Base-by-base conservation (phyloP, 192 early-diverging fungal genomes). In the Coemansia erecta region DNA sequence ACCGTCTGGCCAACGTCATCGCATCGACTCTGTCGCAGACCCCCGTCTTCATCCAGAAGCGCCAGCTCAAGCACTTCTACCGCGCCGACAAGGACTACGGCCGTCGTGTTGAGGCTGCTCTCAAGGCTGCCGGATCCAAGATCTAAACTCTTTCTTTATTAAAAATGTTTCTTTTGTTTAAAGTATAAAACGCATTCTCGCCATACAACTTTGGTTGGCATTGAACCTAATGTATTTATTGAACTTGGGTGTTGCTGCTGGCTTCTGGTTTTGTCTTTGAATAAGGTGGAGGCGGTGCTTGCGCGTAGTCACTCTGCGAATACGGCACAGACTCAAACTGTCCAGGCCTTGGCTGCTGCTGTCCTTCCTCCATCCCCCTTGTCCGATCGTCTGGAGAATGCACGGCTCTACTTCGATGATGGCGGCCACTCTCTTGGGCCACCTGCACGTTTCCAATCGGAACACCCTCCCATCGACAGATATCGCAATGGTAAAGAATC, bases 11-110 rank as follows among this genome's bases (percentile, higher is more conserved):
- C 17, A 61, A 60, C 24, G 86, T 86, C 72, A 85, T 89, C 74
- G 84, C 85, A 31, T 74, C 70, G 21, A 73, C 82, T 23, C 70
- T 90, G 54, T 85, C 83, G 58, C 73, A 83, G 48, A 81, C 83
- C 53, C 87, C 87, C 46, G 72, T 82, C 40, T 81, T 84, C 53
- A 87, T 90, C 61, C 83, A 84, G 62, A 80, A 85, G 65, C 84
- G 85, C 53, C 86, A 89, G 80, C 81, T 90, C 56, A 73, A 66
- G 26, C 80, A 84, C 74, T 90, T 90, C 74, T 83, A 81, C 78
- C 86, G 85, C 53, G 87, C 89, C 17, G 86, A 89, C 70, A 80
- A 82, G 18, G 87, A 89, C 60, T 90, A 88, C 63, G 89, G 87
- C 42, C 77, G 76, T 40, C 85, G 86, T 37, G 82, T 89, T 23